Percentiles rank a stretch among this genome's conserved stretches.
Conservation (phyloP, 768 basidiomycete genomes). For the Termitomyces sp. region DNA sequence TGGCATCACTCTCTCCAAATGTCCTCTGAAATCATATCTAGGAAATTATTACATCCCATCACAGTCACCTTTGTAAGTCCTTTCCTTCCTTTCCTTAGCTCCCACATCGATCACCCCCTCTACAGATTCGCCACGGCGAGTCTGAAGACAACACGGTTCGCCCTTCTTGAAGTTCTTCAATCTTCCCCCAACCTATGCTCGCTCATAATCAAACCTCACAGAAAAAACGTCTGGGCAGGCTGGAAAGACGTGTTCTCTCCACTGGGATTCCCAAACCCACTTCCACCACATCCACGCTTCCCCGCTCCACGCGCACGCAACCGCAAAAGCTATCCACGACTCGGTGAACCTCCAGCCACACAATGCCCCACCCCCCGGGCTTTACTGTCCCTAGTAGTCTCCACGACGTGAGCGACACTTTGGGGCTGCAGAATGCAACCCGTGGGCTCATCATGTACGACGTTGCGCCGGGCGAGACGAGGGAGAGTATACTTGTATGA, state of each 20-base stretch:
- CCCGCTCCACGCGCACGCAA: constrained; percentile 62
- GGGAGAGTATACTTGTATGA: constrained; percentile 37
- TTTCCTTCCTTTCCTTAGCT: background rate
- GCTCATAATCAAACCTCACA: constrained; percentile 13
- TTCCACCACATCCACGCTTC: constrained; percentile 69
- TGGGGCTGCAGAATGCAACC: constrained; percentile 67
- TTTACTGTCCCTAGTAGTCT: constrained; percentile 54
- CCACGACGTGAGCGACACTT: constrained; percentile 73
- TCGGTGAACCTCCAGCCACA: constrained; percentile 52
- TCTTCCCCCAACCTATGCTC: no score
- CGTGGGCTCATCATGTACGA: constrained; percentile 37
- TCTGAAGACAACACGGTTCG: constrained; percentile 9
- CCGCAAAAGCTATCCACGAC: constrained; percentile 55
- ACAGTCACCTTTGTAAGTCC: constrained; percentile 11
- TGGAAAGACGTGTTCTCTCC: constrained; percentile 75
- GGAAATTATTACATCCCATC: background rate
- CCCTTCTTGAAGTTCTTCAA: no score
- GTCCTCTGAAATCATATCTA: background rate
- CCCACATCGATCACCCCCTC: background rate
- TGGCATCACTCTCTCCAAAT: background rate
- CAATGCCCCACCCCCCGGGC: constrained; percentile 51
- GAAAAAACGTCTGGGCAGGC: constrained; percentile 65
- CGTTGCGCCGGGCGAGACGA: constrained; percentile 28
- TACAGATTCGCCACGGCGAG: constrained; percentile 10
- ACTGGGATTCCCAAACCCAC: constrained; percentile 49